Percentiles rank a stretch among this genome's conserved stretches.
These are phyloP conservation scores for Aspergillus biplanus DNA, from an alignment of 495 filamentous ascomycete species.

Conservation along the genomic window DNA sequence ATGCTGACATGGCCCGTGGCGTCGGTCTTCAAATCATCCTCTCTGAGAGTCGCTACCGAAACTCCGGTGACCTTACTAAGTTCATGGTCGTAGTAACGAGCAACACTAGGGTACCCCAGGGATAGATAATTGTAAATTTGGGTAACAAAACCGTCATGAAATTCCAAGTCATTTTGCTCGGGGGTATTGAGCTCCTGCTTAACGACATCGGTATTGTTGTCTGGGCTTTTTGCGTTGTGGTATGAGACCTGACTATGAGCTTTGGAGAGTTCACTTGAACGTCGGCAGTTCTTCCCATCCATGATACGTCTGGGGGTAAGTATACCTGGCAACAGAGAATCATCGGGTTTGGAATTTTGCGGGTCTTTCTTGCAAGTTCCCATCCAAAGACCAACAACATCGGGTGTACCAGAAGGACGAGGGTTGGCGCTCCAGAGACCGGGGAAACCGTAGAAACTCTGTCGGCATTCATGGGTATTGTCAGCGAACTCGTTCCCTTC, in stretches of 20 bases:
- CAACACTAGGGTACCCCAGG: slow-evolving; percentile 83
- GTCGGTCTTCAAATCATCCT: slow-evolving; percentile 68
- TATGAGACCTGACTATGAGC: neutral
- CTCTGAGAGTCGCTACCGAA: slow-evolving; percentile 63
- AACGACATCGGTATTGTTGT: neutral
- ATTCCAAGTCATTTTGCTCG: slow-evolving; percentile 65
- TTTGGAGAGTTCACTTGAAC: neutral
- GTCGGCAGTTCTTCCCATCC: neutral
- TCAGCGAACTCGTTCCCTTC: slow-evolving; percentile 61
- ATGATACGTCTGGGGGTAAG: slow-evolving; percentile 27
- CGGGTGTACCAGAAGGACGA: slow-evolving; percentile 31
- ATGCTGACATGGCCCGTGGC: slow-evolving; percentile 70
- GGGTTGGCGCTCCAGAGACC: slow-evolving; percentile 48
- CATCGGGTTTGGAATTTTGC: slow-evolving; percentile 9
- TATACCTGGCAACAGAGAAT: slow-evolving; percentile 7
- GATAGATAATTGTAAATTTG: slow-evolving; percentile 97
- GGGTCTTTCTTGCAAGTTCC: slow-evolving; percentile 52
- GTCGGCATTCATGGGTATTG: slow-evolving; percentile 38
- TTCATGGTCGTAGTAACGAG: slow-evolving; percentile 80
- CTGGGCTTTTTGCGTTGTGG: neutral
- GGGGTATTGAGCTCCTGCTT: slow-evolving; percentile 54
- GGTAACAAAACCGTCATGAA: slow-evolving; percentile 82
- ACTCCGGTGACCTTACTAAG: slow-evolving; percentile 77
- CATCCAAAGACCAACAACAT: slow-evolving; percentile 67
- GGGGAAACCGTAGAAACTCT: slow-evolving; percentile 33